Evolutionary conservation across 306 rosid genomes (phyloP).

Genomic region (Carpinus fangiana): DNA sequence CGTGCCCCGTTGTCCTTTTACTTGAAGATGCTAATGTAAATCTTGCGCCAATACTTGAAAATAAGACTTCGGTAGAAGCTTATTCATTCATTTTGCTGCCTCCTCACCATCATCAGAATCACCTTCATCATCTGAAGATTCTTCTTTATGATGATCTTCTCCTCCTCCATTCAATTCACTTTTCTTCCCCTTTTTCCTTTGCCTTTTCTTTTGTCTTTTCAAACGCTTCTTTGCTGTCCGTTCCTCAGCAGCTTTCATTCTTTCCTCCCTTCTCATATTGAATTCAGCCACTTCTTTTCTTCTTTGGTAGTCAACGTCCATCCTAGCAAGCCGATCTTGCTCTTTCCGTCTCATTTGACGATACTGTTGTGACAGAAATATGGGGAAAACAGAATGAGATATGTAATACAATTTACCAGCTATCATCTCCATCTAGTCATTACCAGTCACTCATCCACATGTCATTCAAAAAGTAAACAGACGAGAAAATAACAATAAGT

Average conservation of each 20-base stretch:
- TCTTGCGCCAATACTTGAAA: background rate
- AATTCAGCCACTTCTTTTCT: constrained; percentile 81
- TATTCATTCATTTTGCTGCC: constrained; percentile 38
- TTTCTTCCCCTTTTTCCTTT: constrained; percentile 74
- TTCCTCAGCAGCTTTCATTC: constrained; percentile 83
- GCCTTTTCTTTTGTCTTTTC: constrained; percentile 89
- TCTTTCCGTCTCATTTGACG: constrained; percentile 96
- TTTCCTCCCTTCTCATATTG: constrained; percentile 78
- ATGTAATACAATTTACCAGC: constrained; percentile 12
- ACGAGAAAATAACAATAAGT: background rate
- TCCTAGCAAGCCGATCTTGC: constrained; percentile 89
- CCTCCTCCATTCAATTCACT: constrained; percentile 46
- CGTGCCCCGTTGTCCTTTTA: background rate
- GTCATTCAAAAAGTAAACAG: background rate
- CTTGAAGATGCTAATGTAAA: background rate
- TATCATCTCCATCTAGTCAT: background rate
- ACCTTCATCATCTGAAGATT: constrained; percentile 53
- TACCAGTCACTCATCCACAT: background rate
- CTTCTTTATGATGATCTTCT: constrained; percentile 54
- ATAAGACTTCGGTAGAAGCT: background rate
- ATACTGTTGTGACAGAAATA: constrained; percentile 54
- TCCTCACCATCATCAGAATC: constrained; percentile 60
- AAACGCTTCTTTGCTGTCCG: constrained; percentile 78
- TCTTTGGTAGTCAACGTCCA: constrained; percentile 81
- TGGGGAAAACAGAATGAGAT: constrained; percentile 3